Evolutionary conservation across 2,329 filamentous ascomycete species (phyloP).

Genomic region (Neonectria magnoliae): DNA sequence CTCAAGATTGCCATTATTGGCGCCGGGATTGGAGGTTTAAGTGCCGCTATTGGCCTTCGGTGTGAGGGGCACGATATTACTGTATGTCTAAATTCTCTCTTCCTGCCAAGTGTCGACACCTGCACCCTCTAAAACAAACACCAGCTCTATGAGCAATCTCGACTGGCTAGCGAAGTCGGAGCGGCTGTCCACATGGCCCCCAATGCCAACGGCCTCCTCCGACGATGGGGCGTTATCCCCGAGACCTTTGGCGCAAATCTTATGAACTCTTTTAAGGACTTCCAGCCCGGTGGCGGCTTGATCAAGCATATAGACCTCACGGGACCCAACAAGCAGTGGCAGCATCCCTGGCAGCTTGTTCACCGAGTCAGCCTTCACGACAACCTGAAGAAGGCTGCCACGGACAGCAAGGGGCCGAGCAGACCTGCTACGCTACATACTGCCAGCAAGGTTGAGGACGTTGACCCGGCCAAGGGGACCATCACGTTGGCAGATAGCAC

Average conservation of each 20-base stretch:
- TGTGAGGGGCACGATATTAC: constrained; percentile 57
- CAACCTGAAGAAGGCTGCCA: constrained; percentile 57
- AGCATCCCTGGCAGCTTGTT: constrained; percentile 59
- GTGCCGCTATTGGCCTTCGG: constrained; percentile 59
- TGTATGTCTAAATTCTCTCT: constrained; percentile 20
- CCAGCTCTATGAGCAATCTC: constrained; percentile 65
- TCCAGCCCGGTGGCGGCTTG: constrained; percentile 48
- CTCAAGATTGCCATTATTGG: constrained; percentile 28
- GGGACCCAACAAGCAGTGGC: constrained; percentile 53
- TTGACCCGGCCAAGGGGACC: constrained; percentile 52
- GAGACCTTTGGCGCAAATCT: constrained; percentile 52
- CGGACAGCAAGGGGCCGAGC: constrained; percentile 47
- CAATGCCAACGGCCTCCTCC: constrained; percentile 68
- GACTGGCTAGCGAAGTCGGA: constrained; percentile 65
- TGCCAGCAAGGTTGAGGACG: constrained; percentile 53
- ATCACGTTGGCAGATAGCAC: constrained; percentile 58
- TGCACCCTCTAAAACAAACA: constrained; percentile 43
- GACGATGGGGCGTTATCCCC: constrained; percentile 50
- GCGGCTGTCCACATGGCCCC: constrained; percentile 71
- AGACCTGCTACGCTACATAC: constrained; percentile 52
- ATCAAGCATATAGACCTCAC: constrained; percentile 48
- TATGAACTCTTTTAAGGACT: constrained; percentile 48
- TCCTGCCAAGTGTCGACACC: background rate
- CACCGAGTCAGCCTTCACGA: constrained; percentile 64
- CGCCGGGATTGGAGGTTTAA: constrained; percentile 59